Evolutionary conservation across 495 filamentous ascomycete species (phyloP), one percentile per base, ranked within the genome.

Genomic region (Penicillium samsonianum): DNA sequence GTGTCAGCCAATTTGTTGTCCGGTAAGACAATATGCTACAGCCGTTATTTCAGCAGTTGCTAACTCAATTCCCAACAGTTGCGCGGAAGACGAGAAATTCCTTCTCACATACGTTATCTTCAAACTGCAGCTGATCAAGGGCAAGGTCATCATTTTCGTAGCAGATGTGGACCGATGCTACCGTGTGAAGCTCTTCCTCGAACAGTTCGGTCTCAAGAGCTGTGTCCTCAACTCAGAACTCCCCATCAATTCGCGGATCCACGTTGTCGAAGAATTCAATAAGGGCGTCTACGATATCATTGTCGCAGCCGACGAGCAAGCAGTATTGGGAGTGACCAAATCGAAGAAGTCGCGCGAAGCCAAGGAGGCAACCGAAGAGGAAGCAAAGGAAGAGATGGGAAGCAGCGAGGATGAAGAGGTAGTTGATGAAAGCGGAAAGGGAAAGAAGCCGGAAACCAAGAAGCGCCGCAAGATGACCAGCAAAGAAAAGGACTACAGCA

Each of bases 181-280:
- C 73, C 83, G 95, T 28, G 76, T 98, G 30, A 98, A 97, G 74
- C 81, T 99, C 10, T 98, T 94, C 69, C 82, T 99, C 14, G 95
- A 98, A 70, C 95, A 98, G 65, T 98, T 99, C 62, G 91, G 91
- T 23, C 90, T 96, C 67, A 89, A 89, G 70, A 91, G 88, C 68
- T 97, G 93, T 71, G 87, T 99, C 12, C 77, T 99, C 33, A 99
- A 99, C 71, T 94, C 91, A 5, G 92, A 99, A 67, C 74, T 99
- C 17, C 94, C 94, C 4, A 87, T 97, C 59, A 96, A 96, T 60
- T 92, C 90, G 7, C 82, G 94, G 19, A 84, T 97, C 42, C 94
- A 98, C 74, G 89, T 96, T 26, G 92, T 99, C 10, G 87, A 99
- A 64, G 90, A 98, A 69, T 99, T 98, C 76, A 99, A 98, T 76